Conservation (phyloP, 164 flowering plant genomes). For the Kingdonia uniflora region DNA sequence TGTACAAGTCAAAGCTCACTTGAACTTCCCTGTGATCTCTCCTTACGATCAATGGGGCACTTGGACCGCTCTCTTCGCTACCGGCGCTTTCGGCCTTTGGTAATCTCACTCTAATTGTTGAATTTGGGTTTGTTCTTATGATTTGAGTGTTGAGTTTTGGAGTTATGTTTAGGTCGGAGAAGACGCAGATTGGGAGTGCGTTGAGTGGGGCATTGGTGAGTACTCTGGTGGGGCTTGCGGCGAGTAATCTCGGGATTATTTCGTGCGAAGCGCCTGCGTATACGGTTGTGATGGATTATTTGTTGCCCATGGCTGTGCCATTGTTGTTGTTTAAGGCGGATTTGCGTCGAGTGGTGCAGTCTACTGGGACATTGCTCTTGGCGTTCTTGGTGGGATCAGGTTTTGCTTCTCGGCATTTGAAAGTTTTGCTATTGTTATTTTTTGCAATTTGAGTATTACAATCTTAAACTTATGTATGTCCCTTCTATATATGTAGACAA, state of each 20-base stretch:
- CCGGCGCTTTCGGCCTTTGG: conserved; percentile 86
- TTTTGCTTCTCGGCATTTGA: conserved; percentile 9
- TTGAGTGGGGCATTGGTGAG: conserved; percentile 77
- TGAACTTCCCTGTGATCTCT: conserved; percentile 57
- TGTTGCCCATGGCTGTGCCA: conserved; percentile 74
- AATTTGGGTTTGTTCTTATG: too few relatives aligned
- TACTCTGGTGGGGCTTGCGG: conserved; percentile 66
- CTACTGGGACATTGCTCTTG: conserved; percentile 69
- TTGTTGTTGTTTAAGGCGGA: conserved; percentile 72
- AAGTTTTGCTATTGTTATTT: background rate
- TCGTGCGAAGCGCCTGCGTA: conserved; percentile 57
- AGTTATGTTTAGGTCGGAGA: conserved; percentile 99
- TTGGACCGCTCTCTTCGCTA: conserved; percentile 77
- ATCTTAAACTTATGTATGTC: too few relatives aligned
- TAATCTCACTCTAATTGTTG: too few relatives aligned
- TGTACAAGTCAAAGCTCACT: conserved; percentile 23
- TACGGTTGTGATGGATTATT: conserved; percentile 41
- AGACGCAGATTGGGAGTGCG: conserved; percentile 59
- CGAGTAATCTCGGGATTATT: conserved; percentile 72
- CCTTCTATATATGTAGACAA: too few relatives aligned
- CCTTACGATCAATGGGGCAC: conserved; percentile 86
- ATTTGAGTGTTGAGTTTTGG: conserved; percentile 8
- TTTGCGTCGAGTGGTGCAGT: conserved; percentile 53
- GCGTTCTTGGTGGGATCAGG: conserved; percentile 86
- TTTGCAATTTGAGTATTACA: background rate